Conservation (phyloP, 148 eudicot genomes). For the Silene latifolia region DNA sequence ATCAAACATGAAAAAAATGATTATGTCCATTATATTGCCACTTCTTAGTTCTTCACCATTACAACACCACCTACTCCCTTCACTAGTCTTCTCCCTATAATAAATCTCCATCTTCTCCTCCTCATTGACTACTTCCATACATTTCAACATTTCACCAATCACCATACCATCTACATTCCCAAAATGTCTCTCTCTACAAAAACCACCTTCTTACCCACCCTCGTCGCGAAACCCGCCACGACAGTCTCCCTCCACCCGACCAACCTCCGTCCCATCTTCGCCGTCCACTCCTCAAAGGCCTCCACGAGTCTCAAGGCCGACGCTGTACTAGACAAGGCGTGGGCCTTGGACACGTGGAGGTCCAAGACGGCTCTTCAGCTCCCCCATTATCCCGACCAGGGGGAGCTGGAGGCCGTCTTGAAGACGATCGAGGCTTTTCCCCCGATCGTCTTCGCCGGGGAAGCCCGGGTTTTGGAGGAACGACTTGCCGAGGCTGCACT, state of each 20-base stretch:
- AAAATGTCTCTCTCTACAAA: conserved; percentile 20
- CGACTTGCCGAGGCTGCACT: conserved; percentile 47
- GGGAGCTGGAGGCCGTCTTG: conserved; percentile 37
- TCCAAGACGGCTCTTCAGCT: conserved; percentile 45
- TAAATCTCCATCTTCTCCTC: background rate
- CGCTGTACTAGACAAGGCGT: conserved; percentile 10
- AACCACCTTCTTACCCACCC: background rate
- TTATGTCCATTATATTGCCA: too few species aligned
- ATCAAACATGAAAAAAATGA: too few species aligned
- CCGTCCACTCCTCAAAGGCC: conserved; percentile 1
- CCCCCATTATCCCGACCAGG: conserved; percentile 54
- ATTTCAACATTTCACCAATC: background rate
- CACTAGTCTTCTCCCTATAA: background rate
- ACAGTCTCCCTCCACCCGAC: background rate
- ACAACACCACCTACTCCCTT: background rate
- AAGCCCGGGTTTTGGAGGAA: conserved; percentile 45
- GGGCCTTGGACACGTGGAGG: conserved; percentile 55
- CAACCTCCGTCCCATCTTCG: background rate
- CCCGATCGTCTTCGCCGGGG: conserved; percentile 56
- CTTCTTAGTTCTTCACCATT: background rate
- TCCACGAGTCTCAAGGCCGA: background rate
- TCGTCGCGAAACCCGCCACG: background rate
- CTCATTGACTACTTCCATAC: too few species aligned
- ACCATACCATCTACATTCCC: background rate
- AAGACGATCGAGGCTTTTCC: conserved; percentile 46